These are phyloP conservation scores for Obelidium mucronatum DNA, from an alignment of 192 early-diverging fungal genomes.

Conservation along the genomic window DNA sequence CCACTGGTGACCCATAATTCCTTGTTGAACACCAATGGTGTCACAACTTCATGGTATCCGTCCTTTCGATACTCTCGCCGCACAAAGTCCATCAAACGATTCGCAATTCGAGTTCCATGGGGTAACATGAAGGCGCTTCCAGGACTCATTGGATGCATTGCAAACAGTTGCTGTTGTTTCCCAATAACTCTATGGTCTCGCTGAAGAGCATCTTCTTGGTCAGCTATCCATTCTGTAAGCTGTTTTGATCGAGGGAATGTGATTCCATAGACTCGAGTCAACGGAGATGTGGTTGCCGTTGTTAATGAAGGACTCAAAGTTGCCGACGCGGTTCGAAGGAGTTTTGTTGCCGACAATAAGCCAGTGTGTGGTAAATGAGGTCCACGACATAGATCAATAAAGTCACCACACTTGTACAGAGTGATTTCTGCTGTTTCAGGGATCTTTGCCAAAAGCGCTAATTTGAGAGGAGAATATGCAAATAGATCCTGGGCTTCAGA, in stretches of 20 bases:
- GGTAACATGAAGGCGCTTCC: slow-evolving; percentile 62
- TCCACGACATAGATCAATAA: slow-evolving; percentile 81
- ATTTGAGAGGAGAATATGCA: slow-evolving; percentile 77
- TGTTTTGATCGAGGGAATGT: slow-evolving; percentile 64
- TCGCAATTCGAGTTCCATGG: slow-evolving; percentile 78
- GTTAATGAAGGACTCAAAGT: neutral
- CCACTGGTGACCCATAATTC: slow-evolving; percentile 92
- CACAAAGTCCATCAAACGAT: slow-evolving; percentile 77
- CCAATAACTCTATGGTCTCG: slow-evolving; percentile 62
- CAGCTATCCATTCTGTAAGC: slow-evolving; percentile 61
- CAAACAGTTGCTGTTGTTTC: slow-evolving; percentile 54
- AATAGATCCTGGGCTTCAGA: slow-evolving; percentile 70
- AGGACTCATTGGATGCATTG: slow-evolving; percentile 47
- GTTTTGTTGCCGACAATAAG: slow-evolving; percentile 61
- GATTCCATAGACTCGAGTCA: slow-evolving; percentile 79
- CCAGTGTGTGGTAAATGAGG: slow-evolving; percentile 78
- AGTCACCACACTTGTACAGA: slow-evolving; percentile 72
- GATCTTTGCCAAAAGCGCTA: slow-evolving; percentile 65
- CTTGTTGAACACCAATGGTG: slow-evolving; percentile 92
- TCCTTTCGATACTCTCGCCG: slow-evolving; percentile 75
- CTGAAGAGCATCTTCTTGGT: slow-evolving; percentile 59
- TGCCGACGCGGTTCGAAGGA: slow-evolving; percentile 57
- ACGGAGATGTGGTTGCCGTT: slow-evolving; percentile 3
- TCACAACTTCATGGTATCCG: slow-evolving; percentile 89
- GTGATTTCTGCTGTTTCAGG: slow-evolving; percentile 58